Percentiles rank a stretch among this genome's conserved stretches.
phyloP scores from a whole-genome alignment of 257 asterid species.

The Jasminum sambac region DNA sequence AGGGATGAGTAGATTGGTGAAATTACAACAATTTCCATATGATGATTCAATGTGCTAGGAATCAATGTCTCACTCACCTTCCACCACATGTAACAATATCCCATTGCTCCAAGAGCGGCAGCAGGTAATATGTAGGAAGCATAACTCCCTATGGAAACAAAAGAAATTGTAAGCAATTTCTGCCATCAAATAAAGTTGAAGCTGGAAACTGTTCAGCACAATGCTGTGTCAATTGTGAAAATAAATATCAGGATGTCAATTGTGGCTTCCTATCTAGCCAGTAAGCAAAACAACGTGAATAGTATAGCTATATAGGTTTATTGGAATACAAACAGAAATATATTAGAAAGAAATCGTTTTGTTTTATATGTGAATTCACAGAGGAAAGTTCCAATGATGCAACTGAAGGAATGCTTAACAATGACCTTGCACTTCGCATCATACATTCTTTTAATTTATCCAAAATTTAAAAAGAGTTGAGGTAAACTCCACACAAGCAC shows the following conservation, averaged over 20 bases:
- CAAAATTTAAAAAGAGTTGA: not conserved
- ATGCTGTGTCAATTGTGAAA: constrained; percentile 5
- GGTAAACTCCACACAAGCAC: constrained; percentile 15
- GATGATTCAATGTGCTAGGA: constrained; percentile 18
- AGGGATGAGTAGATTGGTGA: not conserved
- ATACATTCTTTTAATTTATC: not conserved
- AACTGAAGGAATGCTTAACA: not conserved
- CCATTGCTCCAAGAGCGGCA: constrained; percentile 85
- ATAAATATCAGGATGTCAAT: not conserved
- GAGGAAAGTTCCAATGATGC: not conserved
- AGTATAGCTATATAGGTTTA: not conserved
- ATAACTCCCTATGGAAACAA: constrained; percentile 51
- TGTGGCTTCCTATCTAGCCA: not conserved
- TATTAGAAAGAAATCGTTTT: not conserved
- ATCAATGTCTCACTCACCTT: constrained; percentile 48
- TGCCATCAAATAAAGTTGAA: constrained; percentile 19
- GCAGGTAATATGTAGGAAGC: constrained; percentile 74
- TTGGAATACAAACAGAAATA: not conserved
- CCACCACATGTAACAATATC: constrained; percentile 89
- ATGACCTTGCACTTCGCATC: not conserved
- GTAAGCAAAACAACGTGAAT: not conserved
- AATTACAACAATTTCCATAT: not conserved
- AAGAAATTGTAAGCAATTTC: constrained; percentile 23
- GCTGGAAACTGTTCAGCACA: constrained; percentile 7
- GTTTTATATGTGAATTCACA: not conserved